Evolutionary conservation across 2,329 filamentous ascomycete genomes (phyloP), one percentile per base, ranked within the genome.

Genomic region (Talaromyces amestolkiae): DNA sequence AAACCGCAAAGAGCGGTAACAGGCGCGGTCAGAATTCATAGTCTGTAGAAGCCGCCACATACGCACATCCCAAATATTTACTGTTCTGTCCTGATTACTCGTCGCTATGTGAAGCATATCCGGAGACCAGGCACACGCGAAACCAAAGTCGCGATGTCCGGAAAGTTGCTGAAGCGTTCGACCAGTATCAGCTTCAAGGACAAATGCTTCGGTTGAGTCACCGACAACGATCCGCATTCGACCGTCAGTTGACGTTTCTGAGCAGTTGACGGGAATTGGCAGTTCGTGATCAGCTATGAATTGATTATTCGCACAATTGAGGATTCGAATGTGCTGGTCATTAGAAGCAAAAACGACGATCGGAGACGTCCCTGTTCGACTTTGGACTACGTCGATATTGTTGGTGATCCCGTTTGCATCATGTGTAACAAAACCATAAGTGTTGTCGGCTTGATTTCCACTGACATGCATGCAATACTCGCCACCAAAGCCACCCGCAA

Each of bases 261-360:
- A 79, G 71, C 80, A 82, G 65, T 82, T 82, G 61, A 82, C 76
- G 24, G 77, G 76, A 11, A 75, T 76, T 13, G 74, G 73, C 22
- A 80, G 75, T 45, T 73, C 72, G 59, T 81, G 76, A 35, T 74
- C 73, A 17, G 72, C 70, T 11, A 77, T 62, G 64, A 81, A 80
- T 27, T 72, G 74, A 68, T 80, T 79, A 4, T 77, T 84, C 39
- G 75, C 76, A 70, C 82, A 81, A 70, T 88, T 85, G 35, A 88
- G 78, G 33, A 84, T 74, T 9, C 85, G 84, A 13, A 87, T 74
- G 47, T 81, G 80, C 47, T 78, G 74, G 72, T 88, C 86, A 70
- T 88, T 88, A 3, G 85, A 86, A 68, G 83, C 83, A 68, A 88
- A 84, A 2, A 84, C 81, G 2, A 83, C 84, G 51, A 80, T 79